Percentiles rank a stretch among this genome's conserved stretches.
Conservation (phyloP, 768 basidiomycete species). For the Gymnopilus dilepis region DNA sequence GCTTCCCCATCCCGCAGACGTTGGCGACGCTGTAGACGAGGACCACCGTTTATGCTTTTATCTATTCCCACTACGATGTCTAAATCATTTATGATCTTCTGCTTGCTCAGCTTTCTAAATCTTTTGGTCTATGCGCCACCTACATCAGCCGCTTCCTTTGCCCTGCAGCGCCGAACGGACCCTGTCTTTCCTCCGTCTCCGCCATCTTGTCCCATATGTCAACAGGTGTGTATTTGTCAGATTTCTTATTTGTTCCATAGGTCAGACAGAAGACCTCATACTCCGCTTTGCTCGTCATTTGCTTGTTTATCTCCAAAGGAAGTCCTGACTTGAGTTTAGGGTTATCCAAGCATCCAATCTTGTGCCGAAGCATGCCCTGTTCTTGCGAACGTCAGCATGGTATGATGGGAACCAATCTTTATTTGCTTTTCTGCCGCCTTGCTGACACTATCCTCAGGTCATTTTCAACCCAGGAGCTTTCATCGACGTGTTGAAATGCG, state of each 20-base stretch:
- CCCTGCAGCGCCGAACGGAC: constrained; percentile 30
- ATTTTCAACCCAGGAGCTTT: constrained; percentile 70
- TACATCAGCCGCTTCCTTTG: constrained; percentile 8
- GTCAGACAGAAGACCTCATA: too few species aligned
- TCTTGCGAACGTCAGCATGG: constrained; percentile 60
- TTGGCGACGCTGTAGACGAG: constrained; percentile 6
- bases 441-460: constrained; percentile 41
- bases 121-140: constrained; percentile 30
- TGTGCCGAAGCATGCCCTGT: constrained; percentile 64
- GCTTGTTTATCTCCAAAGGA: background rate
- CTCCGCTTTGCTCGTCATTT: too few species aligned
- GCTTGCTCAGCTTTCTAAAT: constrained; percentile 26
- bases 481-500: constrained; percentile 65
- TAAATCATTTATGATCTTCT: constrained; percentile 29
- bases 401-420: constrained; percentile 34
- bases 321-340: constrained; percentile 28
- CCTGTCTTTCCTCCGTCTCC: constrained; percentile 59
- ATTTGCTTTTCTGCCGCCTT: background rate
- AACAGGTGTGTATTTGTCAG: constrained; percentile 38
- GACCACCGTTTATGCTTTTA: background rate
- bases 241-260: too few species aligned
- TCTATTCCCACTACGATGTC: constrained; percentile 24
- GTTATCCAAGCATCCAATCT: constrained; percentile 57
- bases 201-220: constrained; percentile 64
- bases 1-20: background rate